Conservation (phyloP, 2,329 filamentous ascomycete species). For the Ascochyta viciae-villosae region DNA sequence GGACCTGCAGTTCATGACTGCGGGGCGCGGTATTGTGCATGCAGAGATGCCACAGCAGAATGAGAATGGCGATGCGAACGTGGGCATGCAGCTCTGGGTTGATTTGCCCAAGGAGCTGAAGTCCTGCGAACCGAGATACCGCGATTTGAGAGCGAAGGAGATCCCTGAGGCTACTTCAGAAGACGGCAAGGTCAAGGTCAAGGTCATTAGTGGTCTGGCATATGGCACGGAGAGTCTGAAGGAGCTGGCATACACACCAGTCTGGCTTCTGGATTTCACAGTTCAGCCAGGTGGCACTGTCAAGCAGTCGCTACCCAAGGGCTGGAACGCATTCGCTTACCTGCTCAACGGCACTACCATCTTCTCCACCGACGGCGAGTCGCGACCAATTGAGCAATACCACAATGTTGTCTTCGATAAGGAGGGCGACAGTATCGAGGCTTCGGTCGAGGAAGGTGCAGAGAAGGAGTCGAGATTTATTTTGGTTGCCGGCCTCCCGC, state of each 20-base stretch:
- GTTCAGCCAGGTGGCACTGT: constrained; percentile 81
- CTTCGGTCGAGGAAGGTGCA: constrained; percentile 70
- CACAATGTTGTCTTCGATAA: constrained; percentile 91
- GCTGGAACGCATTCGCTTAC: constrained; percentile 93
- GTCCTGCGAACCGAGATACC: constrained; percentile 88
- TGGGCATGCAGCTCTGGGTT: constrained; percentile 95
- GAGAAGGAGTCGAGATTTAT: constrained; percentile 67
- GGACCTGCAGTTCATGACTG: constrained; percentile 99
- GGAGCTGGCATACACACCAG: constrained; percentile 92
- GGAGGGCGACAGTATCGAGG: constrained; percentile 76
- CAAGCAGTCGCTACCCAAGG: constrained; percentile 74
- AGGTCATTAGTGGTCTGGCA: constrained; percentile 87
- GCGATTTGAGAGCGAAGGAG: constrained; percentile 79
- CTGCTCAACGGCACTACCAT: constrained; percentile 75
- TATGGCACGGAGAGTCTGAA: constrained; percentile 86
- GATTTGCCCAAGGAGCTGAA: constrained; percentile 85
- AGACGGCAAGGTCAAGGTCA: constrained; percentile 76
- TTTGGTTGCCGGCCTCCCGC: constrained; percentile 75
- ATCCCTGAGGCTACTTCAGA: constrained; percentile 78
- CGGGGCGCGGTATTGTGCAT: constrained; percentile 89
- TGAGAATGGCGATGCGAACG: constrained; percentile 75
- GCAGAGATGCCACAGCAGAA: constrained; percentile 92
- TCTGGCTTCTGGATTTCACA: constrained; percentile 90
- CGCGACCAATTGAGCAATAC: constrained; percentile 66
- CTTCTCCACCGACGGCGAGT: constrained; percentile 55